Conservation (phyloP, 2,329 filamentous ascomycete genomes). For the Sphaerulina vaccinii region DNA sequence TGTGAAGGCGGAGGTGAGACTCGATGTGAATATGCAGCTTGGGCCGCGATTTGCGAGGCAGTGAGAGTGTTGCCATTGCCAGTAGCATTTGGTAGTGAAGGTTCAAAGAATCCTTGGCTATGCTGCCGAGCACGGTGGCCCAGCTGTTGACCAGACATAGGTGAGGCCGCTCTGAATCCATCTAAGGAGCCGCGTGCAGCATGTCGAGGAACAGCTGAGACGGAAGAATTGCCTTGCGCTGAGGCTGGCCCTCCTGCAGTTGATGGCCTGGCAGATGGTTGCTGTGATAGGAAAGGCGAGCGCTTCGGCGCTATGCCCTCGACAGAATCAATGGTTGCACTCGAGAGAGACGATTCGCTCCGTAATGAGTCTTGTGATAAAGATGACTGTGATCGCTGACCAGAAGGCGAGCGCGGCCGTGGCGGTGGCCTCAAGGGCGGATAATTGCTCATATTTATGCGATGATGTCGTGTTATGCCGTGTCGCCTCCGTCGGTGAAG, state of each 20-base stretch:
- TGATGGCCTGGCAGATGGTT: constrained; percentile 31
- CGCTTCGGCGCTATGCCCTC: constrained; percentile 36
- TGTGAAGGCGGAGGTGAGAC: constrained; percentile 28
- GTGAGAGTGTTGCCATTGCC: constrained; percentile 41
- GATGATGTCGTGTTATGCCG: constrained; percentile 4
- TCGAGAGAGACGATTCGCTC: constrained; percentile 38
- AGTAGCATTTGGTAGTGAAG: constrained; percentile 58
- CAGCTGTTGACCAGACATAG: constrained; percentile 35
- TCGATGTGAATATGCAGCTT: constrained; percentile 65
- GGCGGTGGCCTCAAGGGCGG: constrained; percentile 34
- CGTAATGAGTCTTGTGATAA: constrained; percentile 35
- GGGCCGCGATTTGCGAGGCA: constrained; percentile 78
- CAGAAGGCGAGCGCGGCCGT: constrained; percentile 34
- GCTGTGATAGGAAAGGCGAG: constrained; percentile 40
- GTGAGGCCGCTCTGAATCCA: constrained; percentile 32
- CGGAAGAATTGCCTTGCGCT: constrained; percentile 33
- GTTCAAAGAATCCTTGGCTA: constrained; percentile 74
- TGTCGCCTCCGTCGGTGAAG: not conserved
- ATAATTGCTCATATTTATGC: constrained; percentile 29
- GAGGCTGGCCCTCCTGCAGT: constrained; percentile 36
- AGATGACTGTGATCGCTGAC: constrained; percentile 35
- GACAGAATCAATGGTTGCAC: constrained; percentile 41
- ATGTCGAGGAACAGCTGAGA: constrained; percentile 39
- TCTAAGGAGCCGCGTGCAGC: constrained; percentile 37
- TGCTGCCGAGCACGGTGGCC: constrained; percentile 65